A percentile compares a stretch with the other conserved stretches of the same genome.
These are phyloP conservation scores for Delphinella strobiligena DNA, from an alignment of 2,329 filamentous ascomycete genomes.

Conservation along the genomic window DNA sequence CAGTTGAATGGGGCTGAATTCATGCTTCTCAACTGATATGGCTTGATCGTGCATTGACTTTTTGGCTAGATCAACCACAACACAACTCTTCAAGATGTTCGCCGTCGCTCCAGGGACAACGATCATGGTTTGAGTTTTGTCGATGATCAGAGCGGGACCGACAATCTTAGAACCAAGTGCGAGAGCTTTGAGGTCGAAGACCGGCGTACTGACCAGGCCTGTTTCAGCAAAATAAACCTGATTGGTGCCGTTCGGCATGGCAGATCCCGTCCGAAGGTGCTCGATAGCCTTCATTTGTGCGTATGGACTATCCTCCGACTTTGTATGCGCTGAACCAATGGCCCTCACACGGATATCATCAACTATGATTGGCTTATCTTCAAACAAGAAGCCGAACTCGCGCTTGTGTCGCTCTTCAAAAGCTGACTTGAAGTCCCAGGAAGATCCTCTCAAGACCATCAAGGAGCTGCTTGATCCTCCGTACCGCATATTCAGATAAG, in stretches of 20 bases:
- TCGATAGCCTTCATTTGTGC: slow-evolving; percentile 3
- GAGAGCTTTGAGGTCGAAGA: slow-evolving; percentile 16
- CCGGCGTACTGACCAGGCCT: slow-evolving; percentile 13
- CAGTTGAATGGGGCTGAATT: slow-evolving; percentile 39
- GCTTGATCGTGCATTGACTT: not conserved
- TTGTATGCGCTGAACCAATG: slow-evolving; percentile 11
- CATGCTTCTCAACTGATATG: slow-evolving; percentile 13
- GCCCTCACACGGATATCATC: slow-evolving; percentile 33
- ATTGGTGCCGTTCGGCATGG: slow-evolving; percentile 2
- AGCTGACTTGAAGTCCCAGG: slow-evolving; percentile 22
- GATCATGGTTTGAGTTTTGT: slow-evolving; percentile 36
- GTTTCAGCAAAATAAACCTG: slow-evolving; percentile 16
- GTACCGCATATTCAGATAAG: slow-evolving; percentile 34
- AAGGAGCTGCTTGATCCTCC: slow-evolving; percentile 31
- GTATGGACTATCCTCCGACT: slow-evolving; percentile 1
- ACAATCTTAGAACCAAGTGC: slow-evolving; percentile 12
- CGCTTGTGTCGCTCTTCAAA: slow-evolving; percentile 28
- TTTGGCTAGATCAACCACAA: slow-evolving; percentile 23
- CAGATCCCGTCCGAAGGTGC: not conserved
- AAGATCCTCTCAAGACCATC: slow-evolving; percentile 25
- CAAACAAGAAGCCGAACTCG: slow-evolving; percentile 31
- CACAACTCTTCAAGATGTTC: slow-evolving; percentile 24
- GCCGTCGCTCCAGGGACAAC: slow-evolving; percentile 27
- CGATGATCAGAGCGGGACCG: slow-evolving; percentile 23
- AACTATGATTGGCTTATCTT: slow-evolving; percentile 27